Conservation (phyloP, 2,329 filamentous ascomycete genomes). For the Fonsecaea pedrosoi region DNA sequence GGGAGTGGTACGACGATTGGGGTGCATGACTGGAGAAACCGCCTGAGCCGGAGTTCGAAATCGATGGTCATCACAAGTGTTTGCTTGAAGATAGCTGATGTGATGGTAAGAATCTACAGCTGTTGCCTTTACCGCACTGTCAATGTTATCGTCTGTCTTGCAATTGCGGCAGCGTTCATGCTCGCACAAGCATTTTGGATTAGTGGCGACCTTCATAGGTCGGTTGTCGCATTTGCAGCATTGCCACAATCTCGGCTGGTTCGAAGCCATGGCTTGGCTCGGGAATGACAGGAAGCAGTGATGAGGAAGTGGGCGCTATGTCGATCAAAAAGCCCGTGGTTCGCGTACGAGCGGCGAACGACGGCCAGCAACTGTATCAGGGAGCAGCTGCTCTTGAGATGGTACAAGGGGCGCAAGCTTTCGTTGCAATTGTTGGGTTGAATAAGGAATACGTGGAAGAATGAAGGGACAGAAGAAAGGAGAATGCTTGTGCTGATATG, state of each 20-base stretch:
- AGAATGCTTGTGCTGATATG: not conserved
- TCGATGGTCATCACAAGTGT: not conserved
- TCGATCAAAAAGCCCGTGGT: not conserved
- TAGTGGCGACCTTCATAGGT: constrained; percentile 13
- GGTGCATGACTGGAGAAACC: not conserved
- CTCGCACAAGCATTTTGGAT: constrained; percentile 28
- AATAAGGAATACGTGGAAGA: not conserved
- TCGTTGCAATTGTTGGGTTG: not conserved
- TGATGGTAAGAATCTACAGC: not conserved
- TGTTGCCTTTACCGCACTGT: not conserved
- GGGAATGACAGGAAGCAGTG: not conserved
- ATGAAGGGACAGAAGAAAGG: not conserved
- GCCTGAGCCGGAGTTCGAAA: too few relatives aligned
- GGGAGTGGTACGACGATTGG: not conserved
- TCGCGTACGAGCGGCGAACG: not conserved
- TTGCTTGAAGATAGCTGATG: not conserved
- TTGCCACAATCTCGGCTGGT: constrained; percentile 18
- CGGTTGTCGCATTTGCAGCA: constrained; percentile 18
- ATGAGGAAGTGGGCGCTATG: not conserved
- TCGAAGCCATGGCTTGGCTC: not conserved
- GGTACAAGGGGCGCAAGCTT: not conserved
- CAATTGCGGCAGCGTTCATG: constrained; percentile 28
- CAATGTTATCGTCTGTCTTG: constrained; percentile 13
- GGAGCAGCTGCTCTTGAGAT: not conserved
- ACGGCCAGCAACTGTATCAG: not conserved